phyloP scores from a whole-genome alignment of 2,329 filamentous ascomycete genomes.

The Fulvia fulva region DNA sequence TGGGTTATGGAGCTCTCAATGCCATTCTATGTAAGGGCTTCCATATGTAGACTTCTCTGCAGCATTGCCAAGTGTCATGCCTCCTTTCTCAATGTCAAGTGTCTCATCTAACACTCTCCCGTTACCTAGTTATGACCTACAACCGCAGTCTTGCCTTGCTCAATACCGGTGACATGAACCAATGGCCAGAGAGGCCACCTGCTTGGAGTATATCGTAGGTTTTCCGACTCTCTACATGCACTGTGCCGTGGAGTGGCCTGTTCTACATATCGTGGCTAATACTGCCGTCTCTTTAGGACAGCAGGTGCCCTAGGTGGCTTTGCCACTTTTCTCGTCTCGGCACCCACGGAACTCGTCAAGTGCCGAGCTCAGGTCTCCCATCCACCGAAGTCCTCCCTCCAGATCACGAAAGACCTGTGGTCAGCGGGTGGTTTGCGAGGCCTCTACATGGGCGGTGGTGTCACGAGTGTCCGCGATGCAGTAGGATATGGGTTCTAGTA shows the following conservation, averaged over 20 bases:
- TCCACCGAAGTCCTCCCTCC: slow-evolving; percentile 27
- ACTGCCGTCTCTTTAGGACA: too few relatives aligned
- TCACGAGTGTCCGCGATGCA: slow-evolving; percentile 79
- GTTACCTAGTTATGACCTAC: slow-evolving; percentile 65
- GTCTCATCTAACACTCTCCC: not conserved
- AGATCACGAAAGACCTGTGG: slow-evolving; percentile 32
- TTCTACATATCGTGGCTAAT: too few relatives aligned
- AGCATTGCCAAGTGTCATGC: not conserved
- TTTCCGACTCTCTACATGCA: too few relatives aligned
- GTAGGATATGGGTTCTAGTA: slow-evolving; percentile 95
- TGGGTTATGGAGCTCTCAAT: slow-evolving; percentile 88
- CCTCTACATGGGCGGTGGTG: slow-evolving; percentile 73
- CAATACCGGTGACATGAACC: slow-evolving; percentile 30
- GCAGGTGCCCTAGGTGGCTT: slow-evolving; percentile 79
- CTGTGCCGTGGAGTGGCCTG: too few relatives aligned
- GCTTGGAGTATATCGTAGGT: slow-evolving; percentile 25
- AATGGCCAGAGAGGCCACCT: slow-evolving; percentile 14
- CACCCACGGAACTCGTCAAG: slow-evolving; percentile 87
- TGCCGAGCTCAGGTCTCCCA: slow-evolving; percentile 72
- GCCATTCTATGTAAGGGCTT: slow-evolving; percentile 50
- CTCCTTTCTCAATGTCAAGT: slow-evolving; percentile 49
- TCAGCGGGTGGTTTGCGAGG: slow-evolving; percentile 54
- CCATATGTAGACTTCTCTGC: not conserved
- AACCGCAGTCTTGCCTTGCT: slow-evolving; percentile 73
- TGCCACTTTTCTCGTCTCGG: slow-evolving; percentile 78